These are phyloP conservation scores for Alternaria dauci DNA, from an alignment of 2,329 filamentous ascomycete genomes.

Conservation along the genomic window DNA sequence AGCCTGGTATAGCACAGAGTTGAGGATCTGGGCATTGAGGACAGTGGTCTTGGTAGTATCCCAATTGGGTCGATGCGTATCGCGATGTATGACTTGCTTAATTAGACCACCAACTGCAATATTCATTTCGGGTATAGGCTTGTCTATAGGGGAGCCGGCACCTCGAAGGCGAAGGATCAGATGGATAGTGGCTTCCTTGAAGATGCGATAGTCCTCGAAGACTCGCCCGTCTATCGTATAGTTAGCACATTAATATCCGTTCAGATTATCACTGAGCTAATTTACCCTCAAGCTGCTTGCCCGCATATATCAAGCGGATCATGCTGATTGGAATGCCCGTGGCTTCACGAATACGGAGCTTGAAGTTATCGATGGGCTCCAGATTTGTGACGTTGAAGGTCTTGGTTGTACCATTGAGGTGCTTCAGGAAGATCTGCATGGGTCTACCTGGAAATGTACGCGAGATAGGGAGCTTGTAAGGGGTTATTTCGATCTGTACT, in stretches of 20 bases:
- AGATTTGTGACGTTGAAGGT: slow-evolving; percentile 65
- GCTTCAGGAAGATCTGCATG: neutral
- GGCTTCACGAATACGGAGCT: slow-evolving; percentile 74
- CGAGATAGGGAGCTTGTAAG: slow-evolving; percentile 3
- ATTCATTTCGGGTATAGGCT: slow-evolving; percentile 40
- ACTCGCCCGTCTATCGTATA: slow-evolving; percentile 69
- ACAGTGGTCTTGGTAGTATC: slow-evolving; percentile 30
- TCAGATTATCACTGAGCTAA: neutral
- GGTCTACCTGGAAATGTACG: neutral
- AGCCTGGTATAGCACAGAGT: slow-evolving; percentile 44
- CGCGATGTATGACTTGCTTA: slow-evolving; percentile 50
- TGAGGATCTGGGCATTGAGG: slow-evolving; percentile 55
- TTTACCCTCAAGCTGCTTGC: slow-evolving; percentile 69
- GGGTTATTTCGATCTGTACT: slow-evolving; percentile 57
- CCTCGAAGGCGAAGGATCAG: slow-evolving; percentile 73
- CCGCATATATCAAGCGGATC: slow-evolving; percentile 68
- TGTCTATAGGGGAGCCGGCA: slow-evolving; percentile 33
- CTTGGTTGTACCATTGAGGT: slow-evolving; percentile 63
- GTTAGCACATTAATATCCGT: slow-evolving; percentile 56
- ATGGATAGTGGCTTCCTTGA: slow-evolving; percentile 76
- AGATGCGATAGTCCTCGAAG: slow-evolving; percentile 54
- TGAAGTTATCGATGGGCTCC: slow-evolving; percentile 91
- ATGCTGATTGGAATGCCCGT: neutral
- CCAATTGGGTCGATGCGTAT: slow-evolving; percentile 29
- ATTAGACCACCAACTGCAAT: slow-evolving; percentile 55